These are phyloP conservation scores for Puccinia hordei DNA, from an alignment of 1,284 basidiomycete genomes.

Conservation along the genomic window DNA sequence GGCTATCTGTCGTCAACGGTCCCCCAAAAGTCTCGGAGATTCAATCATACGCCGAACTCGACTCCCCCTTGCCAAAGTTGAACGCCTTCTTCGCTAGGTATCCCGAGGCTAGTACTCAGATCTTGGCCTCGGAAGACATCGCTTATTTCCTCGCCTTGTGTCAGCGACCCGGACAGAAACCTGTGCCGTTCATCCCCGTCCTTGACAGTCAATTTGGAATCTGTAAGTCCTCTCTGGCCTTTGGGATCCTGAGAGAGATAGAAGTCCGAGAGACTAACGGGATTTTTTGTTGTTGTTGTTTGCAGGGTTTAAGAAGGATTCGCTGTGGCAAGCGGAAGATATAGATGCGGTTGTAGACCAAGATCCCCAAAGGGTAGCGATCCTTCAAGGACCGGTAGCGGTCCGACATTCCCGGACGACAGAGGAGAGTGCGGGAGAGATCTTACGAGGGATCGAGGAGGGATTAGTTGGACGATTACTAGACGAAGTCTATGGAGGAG, in stretches of 20 bases:
- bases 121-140: conserved; percentile 91
- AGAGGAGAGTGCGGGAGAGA: conserved; percentile 88
- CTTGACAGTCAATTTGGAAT: conserved; percentile 90
- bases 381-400: conserved; percentile 94
- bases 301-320: conserved; percentile 68
- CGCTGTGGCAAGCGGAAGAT: conserved; percentile 96
- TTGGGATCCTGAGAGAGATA: too few relatives aligned
- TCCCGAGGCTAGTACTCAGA: conserved; percentile 76
- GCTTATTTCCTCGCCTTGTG: conserved; percentile 93
- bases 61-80: conserved; percentile 78
- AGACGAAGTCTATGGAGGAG: conserved; percentile 77
- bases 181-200: conserved; percentile 97
- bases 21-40: conserved; percentile 77
- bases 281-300: background rate
- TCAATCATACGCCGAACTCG: conserved; percentile 83
- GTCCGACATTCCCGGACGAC: conserved; percentile 82
- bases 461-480: conserved; percentile 77
- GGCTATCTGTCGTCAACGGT: conserved; percentile 89
- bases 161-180: conserved; percentile 95
- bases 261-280: background rate
- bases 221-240: conserved; percentile 63
- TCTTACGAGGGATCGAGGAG: conserved; percentile 83
- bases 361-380: conserved; percentile 95
- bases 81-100: conserved; percentile 81
- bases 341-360: conserved; percentile 98